These are phyloP conservation scores for Paracamarosporium sp. DNA, from an alignment of 2,329 filamentous ascomycete genomes.

Conservation along the genomic window DNA sequence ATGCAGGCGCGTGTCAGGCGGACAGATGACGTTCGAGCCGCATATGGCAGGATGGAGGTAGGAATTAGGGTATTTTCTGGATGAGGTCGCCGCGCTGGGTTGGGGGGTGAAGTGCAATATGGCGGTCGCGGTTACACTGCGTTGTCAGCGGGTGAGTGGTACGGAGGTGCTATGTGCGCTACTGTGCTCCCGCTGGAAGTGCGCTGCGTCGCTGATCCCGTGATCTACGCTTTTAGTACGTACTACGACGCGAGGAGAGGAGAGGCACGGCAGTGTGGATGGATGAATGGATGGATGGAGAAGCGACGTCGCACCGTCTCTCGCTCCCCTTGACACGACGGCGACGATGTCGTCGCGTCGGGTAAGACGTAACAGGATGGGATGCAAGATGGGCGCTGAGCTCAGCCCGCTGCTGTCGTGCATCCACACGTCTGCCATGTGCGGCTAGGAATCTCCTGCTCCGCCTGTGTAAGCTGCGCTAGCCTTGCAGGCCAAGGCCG, in stretches of 20 bases:
- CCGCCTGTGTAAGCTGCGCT: slow-evolving; percentile 12
- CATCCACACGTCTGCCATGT: neutral
- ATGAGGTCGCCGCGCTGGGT: neutral
- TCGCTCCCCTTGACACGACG: neutral
- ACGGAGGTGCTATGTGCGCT: neutral
- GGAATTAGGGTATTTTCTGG: neutral
- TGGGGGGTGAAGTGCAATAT: neutral
- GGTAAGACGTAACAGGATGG: neutral
- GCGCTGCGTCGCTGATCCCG: slow-evolving; percentile 1
- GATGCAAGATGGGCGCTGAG: neutral
- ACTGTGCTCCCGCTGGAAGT: neutral
- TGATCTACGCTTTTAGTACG: slow-evolving; percentile 3
- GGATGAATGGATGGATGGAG: too few relatives aligned
- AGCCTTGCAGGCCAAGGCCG: neutral
- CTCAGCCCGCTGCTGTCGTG: neutral
- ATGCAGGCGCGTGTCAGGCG: neutral
- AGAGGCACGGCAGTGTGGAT: too few relatives aligned
- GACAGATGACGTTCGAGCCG: neutral
- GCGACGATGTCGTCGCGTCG: neutral
- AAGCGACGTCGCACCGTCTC: neutral
- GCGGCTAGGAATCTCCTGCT: neutral
- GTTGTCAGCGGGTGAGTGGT: slow-evolving; percentile 5
- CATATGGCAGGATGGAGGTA: neutral
- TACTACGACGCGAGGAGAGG: too few relatives aligned
- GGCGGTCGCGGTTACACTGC: slow-evolving; percentile 2